phyloP scores from a whole-genome alignment of 176 grass and related monocot genomes.

The Oryza brachyantha region DNA sequence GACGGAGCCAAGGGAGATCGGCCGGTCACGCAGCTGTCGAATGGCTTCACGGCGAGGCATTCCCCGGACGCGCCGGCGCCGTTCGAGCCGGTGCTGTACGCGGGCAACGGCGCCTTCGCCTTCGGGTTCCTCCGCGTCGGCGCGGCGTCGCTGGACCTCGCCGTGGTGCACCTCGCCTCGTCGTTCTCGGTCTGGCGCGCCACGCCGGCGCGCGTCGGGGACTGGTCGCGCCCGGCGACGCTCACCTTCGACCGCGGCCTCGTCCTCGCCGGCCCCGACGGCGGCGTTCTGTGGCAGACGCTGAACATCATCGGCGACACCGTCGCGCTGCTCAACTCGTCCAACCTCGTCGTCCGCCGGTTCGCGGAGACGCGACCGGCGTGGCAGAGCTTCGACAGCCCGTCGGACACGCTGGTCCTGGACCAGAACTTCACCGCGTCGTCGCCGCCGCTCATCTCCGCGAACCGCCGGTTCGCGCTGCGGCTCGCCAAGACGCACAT shows the following conservation, averaged over 20 bases:
- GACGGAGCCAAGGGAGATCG: not conserved
- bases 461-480: conserved; percentile 45
- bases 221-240: conserved; percentile 45
- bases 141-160: conserved; percentile 48
- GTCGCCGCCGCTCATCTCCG: conserved; percentile 42
- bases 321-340: conserved; percentile 52
- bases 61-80: not conserved
- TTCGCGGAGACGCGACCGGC: not conserved
- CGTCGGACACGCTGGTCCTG: conserved; percentile 64
- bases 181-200: conserved; percentile 57
- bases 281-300: conserved; percentile 39
- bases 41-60: conserved; percentile 52
- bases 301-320: conserved; percentile 30
- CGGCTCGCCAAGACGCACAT: conserved; percentile 39
- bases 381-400: conserved; percentile 68
- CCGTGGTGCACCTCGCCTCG: conserved; percentile 64
- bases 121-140: conserved; percentile 71
- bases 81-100: conserved; percentile 56
- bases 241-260: conserved; percentile 56
- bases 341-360: conserved; percentile 46
- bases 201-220: conserved; percentile 6
- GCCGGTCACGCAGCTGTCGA: conserved; percentile 14
- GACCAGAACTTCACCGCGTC: conserved; percentile 60
- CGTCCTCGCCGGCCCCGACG: conserved; percentile 26
- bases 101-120: conserved; percentile 44